These are phyloP conservation scores for Paramecium octaurelia DNA, from an alignment of 73 alveolate genomes.

Conservation along the genomic window DNA sequence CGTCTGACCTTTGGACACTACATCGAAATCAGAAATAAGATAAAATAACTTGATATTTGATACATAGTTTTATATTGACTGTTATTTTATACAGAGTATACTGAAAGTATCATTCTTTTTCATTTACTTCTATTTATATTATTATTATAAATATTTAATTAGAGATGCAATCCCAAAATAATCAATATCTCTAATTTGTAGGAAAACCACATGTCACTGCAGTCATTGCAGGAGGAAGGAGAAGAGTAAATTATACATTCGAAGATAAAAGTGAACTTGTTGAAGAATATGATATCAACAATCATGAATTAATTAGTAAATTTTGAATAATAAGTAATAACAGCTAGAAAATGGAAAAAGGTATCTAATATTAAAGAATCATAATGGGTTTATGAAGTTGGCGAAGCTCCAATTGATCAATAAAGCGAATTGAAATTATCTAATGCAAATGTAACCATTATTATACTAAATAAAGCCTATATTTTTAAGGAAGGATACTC, in stretches of 20 bases:
- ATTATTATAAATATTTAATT: neutral
- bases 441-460: neutral
- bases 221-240: constrained; percentile 76
- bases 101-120: no score
- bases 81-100: neutral
- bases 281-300: constrained; percentile 94
- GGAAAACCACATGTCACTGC: constrained; percentile 44
- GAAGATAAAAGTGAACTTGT: constrained; percentile 92
- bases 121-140: no score
- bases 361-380: constrained; percentile 91
- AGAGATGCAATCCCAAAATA: neutral
- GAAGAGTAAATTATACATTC: constrained; percentile 76
- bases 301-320: constrained; percentile 85
- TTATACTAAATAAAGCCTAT: constrained; percentile 74
- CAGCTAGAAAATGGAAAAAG: constrained; percentile 66
- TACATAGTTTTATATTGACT: neutral
- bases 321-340: constrained; percentile 56
- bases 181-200: neutral
- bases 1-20: constrained; percentile 41
- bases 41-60: constrained; percentile 51
- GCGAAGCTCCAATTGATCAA: constrained; percentile 75
- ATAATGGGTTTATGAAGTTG: constrained; percentile 96
- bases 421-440: constrained; percentile 5
- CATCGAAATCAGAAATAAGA: constrained; percentile 47
- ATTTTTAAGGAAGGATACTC: constrained; percentile 95